Conservation (phyloP, 2,329 filamentous ascomycete genomes). For the Apiospora pterosperma region DNA sequence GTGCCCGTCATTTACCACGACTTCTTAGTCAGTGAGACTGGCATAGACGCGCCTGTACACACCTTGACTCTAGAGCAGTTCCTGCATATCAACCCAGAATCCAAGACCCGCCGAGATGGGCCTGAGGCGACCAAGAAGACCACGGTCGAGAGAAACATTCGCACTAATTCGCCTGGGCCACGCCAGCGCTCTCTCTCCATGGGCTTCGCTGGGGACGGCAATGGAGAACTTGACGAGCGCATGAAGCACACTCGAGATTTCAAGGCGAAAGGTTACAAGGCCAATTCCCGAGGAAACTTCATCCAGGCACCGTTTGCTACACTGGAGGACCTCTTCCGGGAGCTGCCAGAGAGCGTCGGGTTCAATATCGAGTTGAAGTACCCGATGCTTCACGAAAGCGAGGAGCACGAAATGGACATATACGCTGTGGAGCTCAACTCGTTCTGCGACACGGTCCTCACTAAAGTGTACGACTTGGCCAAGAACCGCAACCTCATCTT, state of each 20-base stretch:
- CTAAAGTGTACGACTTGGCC: conserved; percentile 83
- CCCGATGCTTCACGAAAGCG: conserved; percentile 93
- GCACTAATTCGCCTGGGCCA: conserved; percentile 25
- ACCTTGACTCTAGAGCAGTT: conserved; percentile 95
- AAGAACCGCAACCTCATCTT: conserved; percentile 90
- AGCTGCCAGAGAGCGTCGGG: conserved; percentile 76
- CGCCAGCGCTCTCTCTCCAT: conserved; percentile 54
- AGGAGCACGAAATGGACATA: conserved; percentile 94
- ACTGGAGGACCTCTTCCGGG: conserved; percentile 85
- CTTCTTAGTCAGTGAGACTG: conserved; percentile 95
- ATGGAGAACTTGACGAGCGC: conserved; percentile 60
- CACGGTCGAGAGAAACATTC: conserved; percentile 18
- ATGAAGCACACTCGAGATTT: conserved; percentile 98
- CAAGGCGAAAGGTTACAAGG: conserved; percentile 93
- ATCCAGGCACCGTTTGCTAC: conserved; percentile 97
- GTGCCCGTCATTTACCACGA: conserved; percentile 99
- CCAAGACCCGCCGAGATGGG: conserved; percentile 27
- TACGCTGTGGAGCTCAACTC: conserved; percentile 95
- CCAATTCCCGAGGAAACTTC: conserved; percentile 87
- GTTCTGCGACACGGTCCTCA: conserved; percentile 90
- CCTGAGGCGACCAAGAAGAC: conserved; percentile 22
- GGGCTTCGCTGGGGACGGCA: conserved; percentile 43
- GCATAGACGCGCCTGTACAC: conserved; percentile 94
- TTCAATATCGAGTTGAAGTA: conserved; percentile 99
- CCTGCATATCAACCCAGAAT: conserved; percentile 72